Evolutionary conservation across 2,329 filamentous ascomycete genomes (phyloP).

Genomic region (Alternaria solani): DNA sequence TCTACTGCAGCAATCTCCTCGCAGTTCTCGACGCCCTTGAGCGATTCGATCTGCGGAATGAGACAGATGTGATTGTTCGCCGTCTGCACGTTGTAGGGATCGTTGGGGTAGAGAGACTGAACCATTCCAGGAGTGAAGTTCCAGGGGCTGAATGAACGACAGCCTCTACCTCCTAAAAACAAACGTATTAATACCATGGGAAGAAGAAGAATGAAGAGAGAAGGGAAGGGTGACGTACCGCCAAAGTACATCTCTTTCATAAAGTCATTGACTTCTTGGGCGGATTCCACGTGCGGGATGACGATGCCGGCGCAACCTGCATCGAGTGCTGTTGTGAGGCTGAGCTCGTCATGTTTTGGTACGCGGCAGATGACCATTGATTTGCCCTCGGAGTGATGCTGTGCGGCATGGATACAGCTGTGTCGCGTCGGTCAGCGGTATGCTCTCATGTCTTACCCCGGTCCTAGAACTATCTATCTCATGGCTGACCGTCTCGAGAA

Average conservation of each 20-base stretch:
- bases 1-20: conserved; percentile 39
- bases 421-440: background rate
- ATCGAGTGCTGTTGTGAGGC: conserved; percentile 34
- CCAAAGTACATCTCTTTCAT: conserved; percentile 36
- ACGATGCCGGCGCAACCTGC: conserved; percentile 36
- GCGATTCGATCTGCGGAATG: conserved; percentile 38
- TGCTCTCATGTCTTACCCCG: background rate
- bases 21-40: conserved; percentile 36
- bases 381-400: conserved; percentile 37
- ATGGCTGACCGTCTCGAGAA: no score
- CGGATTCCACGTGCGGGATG: conserved; percentile 34
- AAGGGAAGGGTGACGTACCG: background rate
- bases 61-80: conserved; percentile 38
- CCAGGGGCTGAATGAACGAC: conserved; percentile 40
- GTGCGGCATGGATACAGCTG: conserved; percentile 37
- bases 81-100: conserved; percentile 34
- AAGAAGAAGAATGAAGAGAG: background rate
- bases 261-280: conserved; percentile 35
- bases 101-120: conserved; percentile 31
- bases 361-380: conserved; percentile 35
- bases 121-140: conserved; percentile 32
- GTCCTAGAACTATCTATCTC: background rate
- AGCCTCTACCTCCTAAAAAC: conserved; percentile 19
- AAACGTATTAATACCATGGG: background rate
- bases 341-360: conserved; percentile 35